Conservation (phyloP, 805 yeast species). For the Schwanniomyces pseudopolymorphus region DNA sequence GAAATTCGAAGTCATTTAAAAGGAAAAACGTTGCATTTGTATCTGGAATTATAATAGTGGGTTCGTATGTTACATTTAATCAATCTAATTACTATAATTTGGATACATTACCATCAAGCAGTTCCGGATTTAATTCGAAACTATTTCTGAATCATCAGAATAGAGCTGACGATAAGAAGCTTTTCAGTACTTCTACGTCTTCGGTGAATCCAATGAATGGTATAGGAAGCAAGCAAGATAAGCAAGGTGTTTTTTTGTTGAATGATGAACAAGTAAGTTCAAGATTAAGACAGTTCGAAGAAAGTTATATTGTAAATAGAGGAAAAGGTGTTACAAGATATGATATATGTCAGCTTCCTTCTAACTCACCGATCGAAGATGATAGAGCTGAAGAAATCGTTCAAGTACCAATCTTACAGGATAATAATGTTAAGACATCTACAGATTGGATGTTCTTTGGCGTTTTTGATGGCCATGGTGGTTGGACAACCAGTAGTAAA, state of each 20-base stretch:
- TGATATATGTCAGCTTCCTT: slow-evolving; percentile 85
- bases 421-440: slow-evolving; percentile 49
- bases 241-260: slow-evolving; percentile 56
- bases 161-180: slow-evolving; percentile 17
- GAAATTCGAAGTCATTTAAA: slow-evolving; percentile 16
- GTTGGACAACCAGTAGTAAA: slow-evolving; percentile 89
- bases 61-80: slow-evolving; percentile 40
- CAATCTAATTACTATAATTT: slow-evolving; percentile 41
- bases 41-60: slow-evolving; percentile 43
- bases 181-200: slow-evolving; percentile 42
- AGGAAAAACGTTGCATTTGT: slow-evolving; percentile 39
- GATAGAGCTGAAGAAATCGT: slow-evolving; percentile 83
- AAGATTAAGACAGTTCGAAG: slow-evolving; percentile 70
- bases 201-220: slow-evolving; percentile 44
- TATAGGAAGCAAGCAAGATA: slow-evolving; percentile 44
- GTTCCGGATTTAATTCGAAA: slow-evolving; percentile 13
- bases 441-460: slow-evolving; percentile 94
- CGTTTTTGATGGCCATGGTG: slow-evolving; percentile 95
- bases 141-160: slow-evolving; percentile 11
- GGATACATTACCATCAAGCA: slow-evolving; percentile 32
- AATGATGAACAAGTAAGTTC: slow-evolving; percentile 71
- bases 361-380: slow-evolving; percentile 93
- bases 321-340: slow-evolving; percentile 87
- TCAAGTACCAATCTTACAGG: slow-evolving; percentile 67
- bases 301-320: slow-evolving; percentile 75